phyloP scores from a whole-genome alignment of 2,329 filamentous ascomycete genomes.

The Catunica adiposa region DNA sequence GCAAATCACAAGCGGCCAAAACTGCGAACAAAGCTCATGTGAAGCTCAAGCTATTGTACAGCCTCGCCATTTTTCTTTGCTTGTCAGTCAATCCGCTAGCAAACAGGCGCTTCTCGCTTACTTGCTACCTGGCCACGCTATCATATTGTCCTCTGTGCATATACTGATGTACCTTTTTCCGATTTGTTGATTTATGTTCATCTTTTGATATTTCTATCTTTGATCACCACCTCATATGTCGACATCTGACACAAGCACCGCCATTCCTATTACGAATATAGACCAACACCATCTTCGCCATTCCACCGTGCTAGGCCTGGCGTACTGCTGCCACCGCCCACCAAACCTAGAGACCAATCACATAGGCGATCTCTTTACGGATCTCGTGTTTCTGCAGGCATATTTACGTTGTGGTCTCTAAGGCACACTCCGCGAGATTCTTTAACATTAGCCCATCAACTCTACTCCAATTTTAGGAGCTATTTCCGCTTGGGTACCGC shows the following conservation, averaged over 20 bases:
- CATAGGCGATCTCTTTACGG: too few species aligned
- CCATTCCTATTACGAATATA: background rate
- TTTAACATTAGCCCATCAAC: too few species aligned
- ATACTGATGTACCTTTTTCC: background rate
- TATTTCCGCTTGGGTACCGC: too few species aligned
- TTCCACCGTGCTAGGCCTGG: background rate
- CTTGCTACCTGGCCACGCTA: background rate
- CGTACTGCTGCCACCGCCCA: background rate
- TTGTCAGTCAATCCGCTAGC: background rate
- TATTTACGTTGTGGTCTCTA: too few species aligned
- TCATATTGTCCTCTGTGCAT: background rate
- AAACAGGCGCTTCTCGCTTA: background rate
- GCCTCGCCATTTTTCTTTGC: slow-evolving; percentile 2
- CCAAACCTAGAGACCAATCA: background rate
- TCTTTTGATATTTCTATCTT: background rate
- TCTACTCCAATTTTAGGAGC: too few species aligned
- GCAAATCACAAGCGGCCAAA: background rate
- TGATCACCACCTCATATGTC: too few species aligned
- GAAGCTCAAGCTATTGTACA: slow-evolving; percentile 1
- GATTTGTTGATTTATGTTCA: background rate
- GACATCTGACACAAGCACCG: background rate
- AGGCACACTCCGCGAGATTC: too few species aligned
- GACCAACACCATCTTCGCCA: background rate
- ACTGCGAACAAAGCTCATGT: background rate
- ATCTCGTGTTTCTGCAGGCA: too few species aligned